Evolutionary conservation across 2,329 filamentous ascomycete genomes (phyloP).

Genomic region (Emydomyces testavorans): DNA sequence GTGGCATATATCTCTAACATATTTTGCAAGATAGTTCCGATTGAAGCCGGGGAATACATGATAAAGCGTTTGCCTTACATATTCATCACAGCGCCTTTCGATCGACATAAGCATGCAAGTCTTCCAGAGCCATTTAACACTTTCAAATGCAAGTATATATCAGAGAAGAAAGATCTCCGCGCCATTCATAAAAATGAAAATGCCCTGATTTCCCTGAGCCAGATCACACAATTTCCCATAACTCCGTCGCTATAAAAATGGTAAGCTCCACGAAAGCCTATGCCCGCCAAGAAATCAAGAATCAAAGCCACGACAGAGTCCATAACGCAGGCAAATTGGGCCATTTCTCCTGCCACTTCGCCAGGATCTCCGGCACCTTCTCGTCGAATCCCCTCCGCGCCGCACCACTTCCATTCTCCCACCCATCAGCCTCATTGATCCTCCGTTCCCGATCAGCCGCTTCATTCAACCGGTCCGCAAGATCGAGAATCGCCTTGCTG

Average conservation of each 20-base stretch:
- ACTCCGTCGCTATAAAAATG: constrained; percentile 4
- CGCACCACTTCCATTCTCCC: constrained; percentile 56
- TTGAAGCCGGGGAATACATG: too few species aligned
- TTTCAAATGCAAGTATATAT: background rate
- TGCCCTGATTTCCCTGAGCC: background rate
- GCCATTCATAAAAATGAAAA: background rate
- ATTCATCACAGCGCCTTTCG: too few species aligned
- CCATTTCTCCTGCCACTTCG: constrained; percentile 89
- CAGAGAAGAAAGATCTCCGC: background rate
- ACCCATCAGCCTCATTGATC: constrained; percentile 50
- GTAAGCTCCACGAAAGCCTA: constrained; percentile 6
- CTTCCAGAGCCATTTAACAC: too few species aligned
- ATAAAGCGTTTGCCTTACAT: too few species aligned
- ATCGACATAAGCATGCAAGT: too few species aligned
- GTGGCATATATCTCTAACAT: too few species aligned
- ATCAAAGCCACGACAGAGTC: constrained; percentile 88
- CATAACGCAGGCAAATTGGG: constrained; percentile 81
- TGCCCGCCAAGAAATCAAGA: constrained; percentile 7
- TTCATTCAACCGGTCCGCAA: constrained; percentile 73
- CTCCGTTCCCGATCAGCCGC: constrained; percentile 68
- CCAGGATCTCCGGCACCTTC: constrained; percentile 80
- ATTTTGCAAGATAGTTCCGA: too few species aligned
- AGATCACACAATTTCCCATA: background rate
- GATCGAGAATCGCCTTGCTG: constrained; percentile 79
- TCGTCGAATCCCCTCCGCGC: constrained; percentile 77